Conservation (phyloP, 345 rosid species). For the Brassica juncea region DNA sequence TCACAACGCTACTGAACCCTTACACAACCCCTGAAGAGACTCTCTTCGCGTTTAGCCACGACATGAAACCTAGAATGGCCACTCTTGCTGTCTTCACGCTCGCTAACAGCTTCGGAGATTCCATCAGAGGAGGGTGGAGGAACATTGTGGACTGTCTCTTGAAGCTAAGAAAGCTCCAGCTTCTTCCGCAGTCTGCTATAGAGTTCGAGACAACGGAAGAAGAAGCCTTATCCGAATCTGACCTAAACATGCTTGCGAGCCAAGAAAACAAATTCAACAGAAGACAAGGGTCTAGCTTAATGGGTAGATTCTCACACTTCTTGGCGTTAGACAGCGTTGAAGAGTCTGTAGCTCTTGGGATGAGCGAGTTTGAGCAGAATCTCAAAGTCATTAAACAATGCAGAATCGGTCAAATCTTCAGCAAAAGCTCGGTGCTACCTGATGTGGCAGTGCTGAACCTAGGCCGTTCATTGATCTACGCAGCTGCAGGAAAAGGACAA, state of each 20-base stretch:
- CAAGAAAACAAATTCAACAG: constrained; percentile 49
- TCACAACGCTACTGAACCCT: constrained; percentile 79
- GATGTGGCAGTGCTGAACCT: constrained; percentile 60
- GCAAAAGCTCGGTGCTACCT: constrained; percentile 56
- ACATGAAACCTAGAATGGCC: constrained; percentile 87
- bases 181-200: constrained; percentile 72
- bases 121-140: constrained; percentile 90
- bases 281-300: constrained; percentile 44
- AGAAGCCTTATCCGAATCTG: constrained; percentile 44
- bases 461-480: constrained; percentile 77
- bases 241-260: constrained; percentile 34
- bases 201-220: constrained; percentile 52
- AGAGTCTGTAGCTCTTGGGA: constrained; percentile 71
- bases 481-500: constrained; percentile 95
- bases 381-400: constrained; percentile 83
- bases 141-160: constrained; percentile 80
- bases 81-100: constrained; percentile 85
- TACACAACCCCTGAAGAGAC: constrained; percentile 91
- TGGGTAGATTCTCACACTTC: constrained; percentile 70
- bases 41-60: constrained; percentile 74
- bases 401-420: constrained; percentile 70
- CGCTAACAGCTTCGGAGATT: constrained; percentile 76
- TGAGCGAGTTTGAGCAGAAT: constrained; percentile 89
- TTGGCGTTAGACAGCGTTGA: constrained; percentile 74
- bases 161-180: constrained; percentile 83